Evolutionary conservation across 2,329 filamentous ascomycete species (phyloP), one percentile per base, ranked within the genome.

Genomic region (Plenodomus lindquistii): DNA sequence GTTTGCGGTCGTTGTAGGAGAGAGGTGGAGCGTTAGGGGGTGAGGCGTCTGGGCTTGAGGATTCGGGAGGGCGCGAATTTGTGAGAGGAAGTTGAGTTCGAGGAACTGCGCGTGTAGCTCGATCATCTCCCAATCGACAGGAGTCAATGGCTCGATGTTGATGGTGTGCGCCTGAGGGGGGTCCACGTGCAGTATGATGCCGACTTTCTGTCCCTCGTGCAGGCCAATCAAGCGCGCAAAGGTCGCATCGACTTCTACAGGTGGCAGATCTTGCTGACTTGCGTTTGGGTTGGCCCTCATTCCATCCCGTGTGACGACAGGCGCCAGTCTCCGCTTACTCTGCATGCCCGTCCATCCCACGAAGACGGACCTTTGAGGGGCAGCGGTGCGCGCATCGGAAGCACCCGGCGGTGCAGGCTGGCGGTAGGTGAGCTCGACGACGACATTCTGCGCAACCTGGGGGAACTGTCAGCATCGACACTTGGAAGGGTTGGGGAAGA

Each of bases 101-200:
- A 99, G 79, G 67, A 97, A 99, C 15, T 88, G 94, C 4, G 94
- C 94, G 76, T 99, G 94, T 2, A 99, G 79, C 73, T 99, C 94
- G 62, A 99, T 97, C 64, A 97, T 96, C 74, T 99, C 94, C 94
- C 94, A 99, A 70, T 99, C 94, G 49, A 95, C 91, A 1, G 93
- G 85, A 0, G 94, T 97, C 63, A 97, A 75, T 27, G 94, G 94
- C 71, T 99, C 95, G 62, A 99, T 97, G 69, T 97, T 91, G 72
- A 99, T 88, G 1, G 92, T 97, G 72, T 97, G 91, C 40, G 91
- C 91, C 56, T 94, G 77, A 2, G 92, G 91, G 40, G 93, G 93
- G 69, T 99, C 91, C 55, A 97, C 76, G 72, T 99, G 94, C 55
- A 99, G 80, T 29, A 78, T 72, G 40, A 87, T 73, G 35, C 80